Evolutionary conservation across 805 yeast genomes (phyloP).

Genomic region (Kregervanrija fluxuum): DNA sequence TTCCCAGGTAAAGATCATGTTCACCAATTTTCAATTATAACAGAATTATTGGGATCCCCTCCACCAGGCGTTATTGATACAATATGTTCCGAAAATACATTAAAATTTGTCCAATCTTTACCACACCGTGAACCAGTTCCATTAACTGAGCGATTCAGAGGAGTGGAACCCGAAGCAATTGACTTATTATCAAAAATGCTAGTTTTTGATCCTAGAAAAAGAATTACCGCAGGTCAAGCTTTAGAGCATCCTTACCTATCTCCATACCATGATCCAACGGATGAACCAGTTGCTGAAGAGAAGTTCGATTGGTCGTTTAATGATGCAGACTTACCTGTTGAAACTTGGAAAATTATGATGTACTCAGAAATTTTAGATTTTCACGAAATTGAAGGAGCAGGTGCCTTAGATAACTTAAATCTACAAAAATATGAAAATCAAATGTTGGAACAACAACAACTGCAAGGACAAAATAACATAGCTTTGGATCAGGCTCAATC

Average conservation of each 20-base stretch:
- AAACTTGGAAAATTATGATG: conserved; percentile 99
- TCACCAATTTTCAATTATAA: conserved; percentile 94
- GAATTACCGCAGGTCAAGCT: conserved; percentile 90
- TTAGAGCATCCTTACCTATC: conserved; percentile 85
- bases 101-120: conserved; percentile 86
- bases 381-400: conserved; percentile 70
- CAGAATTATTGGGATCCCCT: conserved; percentile 89
- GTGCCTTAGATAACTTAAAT: conserved; percentile 15
- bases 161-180: conserved; percentile 77
- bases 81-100: conserved; percentile 90
- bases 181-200: conserved; percentile 85
- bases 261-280: conserved; percentile 95
- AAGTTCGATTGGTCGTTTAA: conserved; percentile 97
- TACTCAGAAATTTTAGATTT: conserved; percentile 93
- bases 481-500: conserved; percentile 7
- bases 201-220: conserved; percentile 89
- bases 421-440: conserved; percentile 15
- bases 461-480: conserved; percentile 9
- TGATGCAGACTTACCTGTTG: conserved; percentile 95
- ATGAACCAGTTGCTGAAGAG: conserved; percentile 90
- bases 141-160: conserved; percentile 70
- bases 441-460: conserved; percentile 20
- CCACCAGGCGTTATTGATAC: conserved; percentile 95
- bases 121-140: conserved; percentile 94
- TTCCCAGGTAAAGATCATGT: conserved; percentile 99